These are phyloP conservation scores for Lathyrus tuberosus DNA, from an alignment of 306 rosid genomes.

Conservation along the genomic window DNA sequence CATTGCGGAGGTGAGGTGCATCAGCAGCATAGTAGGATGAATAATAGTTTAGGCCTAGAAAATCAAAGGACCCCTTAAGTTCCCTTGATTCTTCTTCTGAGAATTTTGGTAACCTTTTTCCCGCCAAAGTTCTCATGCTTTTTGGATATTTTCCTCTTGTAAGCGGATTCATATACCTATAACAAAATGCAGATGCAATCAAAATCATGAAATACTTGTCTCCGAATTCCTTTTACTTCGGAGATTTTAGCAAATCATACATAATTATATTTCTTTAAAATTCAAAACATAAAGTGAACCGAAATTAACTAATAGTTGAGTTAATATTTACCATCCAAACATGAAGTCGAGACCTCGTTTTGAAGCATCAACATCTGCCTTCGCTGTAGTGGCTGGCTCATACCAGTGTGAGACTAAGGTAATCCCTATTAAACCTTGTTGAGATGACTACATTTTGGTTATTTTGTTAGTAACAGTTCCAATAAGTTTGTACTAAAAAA, in stretches of 20 bases:
- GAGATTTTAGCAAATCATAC: not conserved
- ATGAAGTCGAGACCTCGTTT: conserved; percentile 60
- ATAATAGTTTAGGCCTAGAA: conserved; percentile 49
- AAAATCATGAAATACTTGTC: not conserved
- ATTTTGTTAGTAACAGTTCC: not conserved
- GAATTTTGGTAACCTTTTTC: conserved; percentile 39
- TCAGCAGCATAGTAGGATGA: conserved; percentile 42
- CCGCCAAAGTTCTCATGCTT: conserved; percentile 42
- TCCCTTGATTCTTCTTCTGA: conserved; percentile 37
- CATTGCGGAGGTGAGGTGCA: conserved; percentile 36
- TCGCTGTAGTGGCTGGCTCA: conserved; percentile 46
- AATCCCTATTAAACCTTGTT: conserved; percentile 68
- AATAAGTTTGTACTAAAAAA: not conserved
- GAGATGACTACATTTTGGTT: conserved; percentile 50
- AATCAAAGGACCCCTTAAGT: conserved; percentile 47
- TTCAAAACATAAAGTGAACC: too few relatives aligned
- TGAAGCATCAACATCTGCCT: conserved; percentile 53
- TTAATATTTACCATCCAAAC: conserved; percentile 66
- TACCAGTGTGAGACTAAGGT: conserved; percentile 53
- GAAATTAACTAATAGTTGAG: not conserved
- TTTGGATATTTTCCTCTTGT: conserved; percentile 45
- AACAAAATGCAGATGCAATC: conserved; percentile 15
- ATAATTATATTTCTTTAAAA: not conserved
- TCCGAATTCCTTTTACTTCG: too few relatives aligned
- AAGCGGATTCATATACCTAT: conserved; percentile 48